A percentile compares a stretch with the other conserved stretches of the same genome.
Conservation (phyloP, 2,329 filamentous ascomycete species). For the Arachnopeziza araneosa region DNA sequence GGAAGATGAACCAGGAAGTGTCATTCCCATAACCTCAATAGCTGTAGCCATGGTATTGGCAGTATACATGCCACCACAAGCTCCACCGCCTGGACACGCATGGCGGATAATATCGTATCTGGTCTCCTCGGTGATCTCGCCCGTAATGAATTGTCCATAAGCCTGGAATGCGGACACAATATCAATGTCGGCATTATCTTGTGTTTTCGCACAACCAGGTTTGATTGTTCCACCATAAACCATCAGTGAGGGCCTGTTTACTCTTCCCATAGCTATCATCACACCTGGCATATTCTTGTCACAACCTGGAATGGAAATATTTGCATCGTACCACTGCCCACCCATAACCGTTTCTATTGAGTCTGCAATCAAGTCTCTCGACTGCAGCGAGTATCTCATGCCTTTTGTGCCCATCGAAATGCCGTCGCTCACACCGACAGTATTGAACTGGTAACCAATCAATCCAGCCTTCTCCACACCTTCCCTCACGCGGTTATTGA, state of each 20-base stretch:
- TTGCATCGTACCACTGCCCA: constrained; percentile 97
- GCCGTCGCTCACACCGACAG: constrained; percentile 92
- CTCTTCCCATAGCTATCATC: constrained; percentile 85
- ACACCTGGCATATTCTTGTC: constrained; percentile 99
- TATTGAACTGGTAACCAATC: constrained; percentile 97
- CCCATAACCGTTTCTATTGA: constrained; percentile 99
- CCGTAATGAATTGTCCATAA: constrained; percentile 90
- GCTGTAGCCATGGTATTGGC: constrained; percentile 73
- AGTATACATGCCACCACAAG: constrained; percentile 83
- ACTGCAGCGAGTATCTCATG: constrained; percentile 94
- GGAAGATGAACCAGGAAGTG: constrained; percentile 75
- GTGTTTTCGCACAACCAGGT: constrained; percentile 75
- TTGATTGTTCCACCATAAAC: constrained; percentile 94
- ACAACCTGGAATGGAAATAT: constrained; percentile 93
- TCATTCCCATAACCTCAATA: constrained; percentile 70
- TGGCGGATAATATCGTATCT: constrained; percentile 92
- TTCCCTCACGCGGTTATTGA: constrained; percentile 50
- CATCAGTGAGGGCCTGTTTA: constrained; percentile 94
- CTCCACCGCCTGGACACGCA: constrained; percentile 78
- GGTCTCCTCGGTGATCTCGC: constrained; percentile 84
- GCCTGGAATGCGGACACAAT: constrained; percentile 98
- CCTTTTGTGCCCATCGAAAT: constrained; percentile 98
- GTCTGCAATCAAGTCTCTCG: constrained; percentile 93
- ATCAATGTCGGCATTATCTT: constrained; percentile 73
- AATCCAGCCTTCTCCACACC: constrained; percentile 71